These are phyloP conservation scores for Candida khao-thaluensis DNA, from an alignment of 805 yeast species.

Conservation along the genomic window DNA sequence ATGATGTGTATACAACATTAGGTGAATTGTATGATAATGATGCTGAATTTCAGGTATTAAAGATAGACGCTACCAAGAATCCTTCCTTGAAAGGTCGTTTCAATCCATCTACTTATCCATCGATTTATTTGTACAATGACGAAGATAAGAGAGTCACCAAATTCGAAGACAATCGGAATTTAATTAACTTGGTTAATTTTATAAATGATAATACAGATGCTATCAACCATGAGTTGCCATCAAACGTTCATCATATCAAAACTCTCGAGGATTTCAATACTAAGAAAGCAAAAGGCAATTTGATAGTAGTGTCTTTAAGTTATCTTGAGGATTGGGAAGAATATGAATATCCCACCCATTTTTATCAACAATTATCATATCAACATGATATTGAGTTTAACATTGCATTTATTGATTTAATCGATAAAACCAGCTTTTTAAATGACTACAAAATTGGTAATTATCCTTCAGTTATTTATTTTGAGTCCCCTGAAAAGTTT, in stretches of 20 bases:
- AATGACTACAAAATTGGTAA: constrained; percentile 28
- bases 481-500: constrained; percentile 23
- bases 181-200: constrained; percentile 22
- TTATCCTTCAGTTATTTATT: constrained; percentile 32
- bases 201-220: constrained; percentile 19
- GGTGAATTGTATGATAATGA: constrained; percentile 40
- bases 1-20: constrained; percentile 37
- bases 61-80: constrained; percentile 28
- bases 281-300: constrained; percentile 10
- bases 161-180: constrained; percentile 25
- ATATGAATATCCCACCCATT: constrained; percentile 34
- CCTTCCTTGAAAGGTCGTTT: constrained; percentile 38
- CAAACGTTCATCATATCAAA: constrained; percentile 16
- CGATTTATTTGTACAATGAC: constrained; percentile 44
- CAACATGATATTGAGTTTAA: constrained; percentile 20
- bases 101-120: constrained; percentile 46
- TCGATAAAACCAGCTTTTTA: constrained; percentile 20
- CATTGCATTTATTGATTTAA: constrained; percentile 25
- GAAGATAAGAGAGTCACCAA: constrained; percentile 40
- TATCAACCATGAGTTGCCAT: constrained; percentile 20
- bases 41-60: constrained; percentile 33
- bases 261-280: constrained; percentile 7
- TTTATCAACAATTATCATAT: constrained; percentile 29
- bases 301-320: constrained; percentile 26
- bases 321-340: constrained; percentile 31